Evolutionary conservation across 2,329 filamentous ascomycete genomes (phyloP).

Genomic region (Escovopsis sp.): DNA sequence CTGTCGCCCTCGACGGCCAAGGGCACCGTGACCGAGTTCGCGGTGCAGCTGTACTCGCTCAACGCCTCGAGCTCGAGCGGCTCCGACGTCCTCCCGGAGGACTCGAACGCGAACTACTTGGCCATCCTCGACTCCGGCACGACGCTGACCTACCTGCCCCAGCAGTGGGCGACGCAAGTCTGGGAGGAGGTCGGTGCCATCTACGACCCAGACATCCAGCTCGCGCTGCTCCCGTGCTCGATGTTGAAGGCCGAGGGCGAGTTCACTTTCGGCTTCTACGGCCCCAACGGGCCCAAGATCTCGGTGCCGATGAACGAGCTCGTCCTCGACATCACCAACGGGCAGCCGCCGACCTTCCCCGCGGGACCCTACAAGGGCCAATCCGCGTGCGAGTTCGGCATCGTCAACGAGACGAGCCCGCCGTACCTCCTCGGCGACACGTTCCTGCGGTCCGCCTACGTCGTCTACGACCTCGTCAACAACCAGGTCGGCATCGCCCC

Average conservation of each 20-base stretch:
- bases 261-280: slow-evolving; percentile 40
- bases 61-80: slow-evolving; percentile 33
- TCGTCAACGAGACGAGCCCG: slow-evolving; percentile 30
- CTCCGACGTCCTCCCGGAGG: slow-evolving; percentile 28
- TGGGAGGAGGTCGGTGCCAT: slow-evolving; percentile 40
- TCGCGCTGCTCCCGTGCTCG: slow-evolving; percentile 35
- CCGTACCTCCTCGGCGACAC: slow-evolving; percentile 39
- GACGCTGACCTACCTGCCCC: slow-evolving; percentile 55
- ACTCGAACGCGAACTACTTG: slow-evolving; percentile 28
- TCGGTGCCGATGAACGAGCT: slow-evolving; percentile 40
- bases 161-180: slow-evolving; percentile 36
- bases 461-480: slow-evolving; percentile 44
- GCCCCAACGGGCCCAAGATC: slow-evolving; percentile 30
- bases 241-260: slow-evolving; percentile 27
- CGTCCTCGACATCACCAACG: slow-evolving; percentile 29
- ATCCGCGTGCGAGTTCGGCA: slow-evolving; percentile 38
- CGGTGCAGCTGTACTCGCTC: slow-evolving; percentile 32
- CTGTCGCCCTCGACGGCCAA: slow-evolving; percentile 28
- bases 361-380: slow-evolving; percentile 28
- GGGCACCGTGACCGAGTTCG: slow-evolving; percentile 28
- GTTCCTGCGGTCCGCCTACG: slow-evolving; percentile 44
- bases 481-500: slow-evolving; percentile 39
- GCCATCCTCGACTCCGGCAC: slow-evolving; percentile 62
- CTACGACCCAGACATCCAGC: slow-evolving; percentile 21
- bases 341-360: slow-evolving; percentile 18